Base-by-base conservation (phyloP, 2,329 filamentous ascomycete species). In the Fusarium sp. region DNA sequence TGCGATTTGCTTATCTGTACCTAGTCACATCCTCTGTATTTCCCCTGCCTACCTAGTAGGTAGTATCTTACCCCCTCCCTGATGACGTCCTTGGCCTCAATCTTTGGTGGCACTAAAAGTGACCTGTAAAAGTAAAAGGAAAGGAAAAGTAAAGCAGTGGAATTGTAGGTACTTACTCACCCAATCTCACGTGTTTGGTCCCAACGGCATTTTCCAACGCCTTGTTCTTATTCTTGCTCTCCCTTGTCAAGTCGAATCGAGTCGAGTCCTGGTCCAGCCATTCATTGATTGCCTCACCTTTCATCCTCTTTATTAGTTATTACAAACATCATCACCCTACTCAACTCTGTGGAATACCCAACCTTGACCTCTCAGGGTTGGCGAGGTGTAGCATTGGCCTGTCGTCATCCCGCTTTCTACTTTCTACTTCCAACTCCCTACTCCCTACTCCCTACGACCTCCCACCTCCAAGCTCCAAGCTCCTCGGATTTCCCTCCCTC, bases 101-200 rank as follows among this genome's bases (percentile, higher is more conserved):
- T 48, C 39, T 50, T 63, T 33, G 39, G 44, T 32, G 49, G 28
- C 48, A 45, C 39, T 44, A 46, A 57, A 46, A 51, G 41, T 44
- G 44, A 56, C 50, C 50, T 39, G 49, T 39, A 49, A 56, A 61
- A 55, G 41, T 44, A 24, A 24, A 24, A 24, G 24, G 22, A 24
- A 24, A 24, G 6, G 22, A 33, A 33, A 35, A 35, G 32, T 8
- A 35, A 35, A 35, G 33, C 6, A 37, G 17, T n/a, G 35, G 35
- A 37, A 37, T 14, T 46, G 54, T n/a, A n/a, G n/a, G n/a, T 57
- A 48, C 44, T 51, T 57, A 48, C 50, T 51, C 51, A 41, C 43
- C 40, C 50, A 57, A 41, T 39, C 59, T 67, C 65, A 67, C 63
- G 65, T 67, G 63, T 63, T 48, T 55, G 28, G 33, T 63, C 57